Base-by-base conservation (phyloP, 805 yeast species). In the Lipomyces oligophaga region DNA sequence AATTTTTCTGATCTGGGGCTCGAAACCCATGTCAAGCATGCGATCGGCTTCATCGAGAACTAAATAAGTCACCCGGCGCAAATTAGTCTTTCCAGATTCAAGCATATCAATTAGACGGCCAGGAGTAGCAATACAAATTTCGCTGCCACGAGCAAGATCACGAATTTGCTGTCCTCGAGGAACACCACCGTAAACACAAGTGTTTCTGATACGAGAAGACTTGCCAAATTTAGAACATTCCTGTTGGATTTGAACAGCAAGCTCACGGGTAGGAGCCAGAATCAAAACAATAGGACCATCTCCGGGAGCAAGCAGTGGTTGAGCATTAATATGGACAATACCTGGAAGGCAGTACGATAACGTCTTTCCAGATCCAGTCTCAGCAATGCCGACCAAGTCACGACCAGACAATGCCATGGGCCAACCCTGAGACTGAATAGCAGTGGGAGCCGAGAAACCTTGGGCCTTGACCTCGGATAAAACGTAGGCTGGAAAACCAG, bases 11-110 rank as follows among this genome's bases (percentile, higher is more conserved):
- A 93, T 93, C 78, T 90, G 97, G 60, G 97, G 97, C 77, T 93
- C 98, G 70, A 93, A 93, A 69, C 98, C 98, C 98, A 93, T 93
- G 76, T 93, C 98, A 73, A 93, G 80, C 98, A 93, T 93, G 78
- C 98, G 85, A 73, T 93, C 98, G 64, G 98, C 98, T 79, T 93
- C 98, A 71, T 93, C 98, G 63, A 93, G 78, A 54, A 93, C 97
- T 67, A 93, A 78, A 72, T 93, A 93, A 43, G 97, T 93, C 55
- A 93, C 96, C 75, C 97, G 85, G 68, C 85, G 82, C 64, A 93
- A 77, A 73, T 90, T 93, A 50, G 97, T 93, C 75, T 85, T 89
- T 63, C 93, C 90, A 55, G 83, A 75, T 73, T 93, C 97, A 63
- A 93, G 78, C 95, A 93, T 85, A 72, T 93, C 98, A 61, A 93